Base-by-base conservation (phyloP, 2,329 filamentous ascomycete genomes). In the Lasiodiplodia gonubiensis region DNA sequence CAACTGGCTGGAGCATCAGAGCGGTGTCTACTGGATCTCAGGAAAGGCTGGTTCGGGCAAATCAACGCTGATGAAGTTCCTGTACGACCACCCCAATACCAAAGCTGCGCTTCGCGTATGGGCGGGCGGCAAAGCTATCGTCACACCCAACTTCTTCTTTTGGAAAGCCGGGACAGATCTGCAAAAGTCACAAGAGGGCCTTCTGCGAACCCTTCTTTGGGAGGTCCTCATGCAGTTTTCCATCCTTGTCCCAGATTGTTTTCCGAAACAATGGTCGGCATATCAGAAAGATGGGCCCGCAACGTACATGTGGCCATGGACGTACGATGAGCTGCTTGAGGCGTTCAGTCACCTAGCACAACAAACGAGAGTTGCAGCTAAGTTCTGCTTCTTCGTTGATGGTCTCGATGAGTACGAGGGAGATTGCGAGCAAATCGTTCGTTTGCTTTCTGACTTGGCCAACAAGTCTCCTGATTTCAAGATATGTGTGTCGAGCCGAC, bases 371-470 rank as follows among this genome's bases (percentile, higher is more conserved):
- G 37, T 39, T 39, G 37, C 37, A 18, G 39, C 39, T 2, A 42
- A 18, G 39, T 42, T 42, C 5, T 42, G 39, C 16, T n/a, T 74
- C 46, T 70, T 74, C 54, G 69, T 74, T 14, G 72, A 74, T 39
- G 72, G 72, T 0, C 48, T 74, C 3, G 72, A 74, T 23, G 72
- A 73, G 49, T 70, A 69, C 21, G 68, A 72, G 5, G 39, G 55
- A n/a, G 16, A 4, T 11, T 46, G 33, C 23, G 23, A 4, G 39
- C 14, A 37, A 35, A 21, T 35, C 0, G 11, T 55, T 4, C 39
- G 39, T 16, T 16, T 42, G 39, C 6, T 42, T 7, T 3, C 14
- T 3, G 23, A 60, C 2, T 14, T 14, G 16, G n/a, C 25, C 2
- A 21, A 35, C 5, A 12, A n/a, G 21, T 49, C 55, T 2, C 30